phyloP scores from a whole-genome alignment of 169 alveolate genomes.

The Cyclospora cayetanensis region DNA sequence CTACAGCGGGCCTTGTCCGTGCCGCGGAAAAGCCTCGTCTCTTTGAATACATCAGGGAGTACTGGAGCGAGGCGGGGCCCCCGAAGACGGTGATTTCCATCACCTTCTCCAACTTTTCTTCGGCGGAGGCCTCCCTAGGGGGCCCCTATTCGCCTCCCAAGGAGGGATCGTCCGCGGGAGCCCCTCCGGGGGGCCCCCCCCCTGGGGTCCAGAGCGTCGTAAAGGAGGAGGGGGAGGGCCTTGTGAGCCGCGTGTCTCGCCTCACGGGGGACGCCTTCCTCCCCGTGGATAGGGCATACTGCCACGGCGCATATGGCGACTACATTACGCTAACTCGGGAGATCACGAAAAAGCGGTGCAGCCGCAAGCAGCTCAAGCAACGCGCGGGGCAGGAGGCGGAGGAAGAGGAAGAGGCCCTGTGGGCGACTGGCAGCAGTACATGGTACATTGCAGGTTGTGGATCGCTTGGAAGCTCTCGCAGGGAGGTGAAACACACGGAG shows the following conservation, averaged over 20 bases:
- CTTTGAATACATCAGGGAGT: slow-evolving; percentile 45
- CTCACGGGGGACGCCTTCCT: background rate
- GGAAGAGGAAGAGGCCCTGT: background rate
- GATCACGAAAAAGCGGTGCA: background rate
- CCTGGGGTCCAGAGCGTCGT: background rate
- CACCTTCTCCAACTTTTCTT: slow-evolving; percentile 54
- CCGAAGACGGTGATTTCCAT: slow-evolving; percentile 21
- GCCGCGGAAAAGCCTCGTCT: slow-evolving; percentile 20
- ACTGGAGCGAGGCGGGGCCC: slow-evolving; percentile 64
- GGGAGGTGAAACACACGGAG: slow-evolving; percentile 2
- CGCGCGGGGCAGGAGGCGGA: too few species aligned
- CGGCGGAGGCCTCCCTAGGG: slow-evolving; percentile 17
- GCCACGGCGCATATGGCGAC: background rate
- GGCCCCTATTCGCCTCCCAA: slow-evolving; percentile 38
- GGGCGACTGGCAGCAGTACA: slow-evolving; percentile 30
- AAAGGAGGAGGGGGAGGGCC: slow-evolving; percentile 7
- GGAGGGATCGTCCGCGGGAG: background rate
- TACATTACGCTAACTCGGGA: background rate
- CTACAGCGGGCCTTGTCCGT: background rate
- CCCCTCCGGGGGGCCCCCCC: background rate
- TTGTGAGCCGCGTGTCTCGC: background rate
- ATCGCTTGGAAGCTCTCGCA: background rate
- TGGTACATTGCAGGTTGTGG: background rate
- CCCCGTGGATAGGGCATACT: background rate
- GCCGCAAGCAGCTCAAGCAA: slow-evolving; percentile 29